A percentile compares a stretch with the other conserved stretches of the same genome.
These are phyloP conservation scores for Pythium scleroteichum DNA, from an alignment of 352 stramenopile species.

Conservation along the genomic window DNA sequence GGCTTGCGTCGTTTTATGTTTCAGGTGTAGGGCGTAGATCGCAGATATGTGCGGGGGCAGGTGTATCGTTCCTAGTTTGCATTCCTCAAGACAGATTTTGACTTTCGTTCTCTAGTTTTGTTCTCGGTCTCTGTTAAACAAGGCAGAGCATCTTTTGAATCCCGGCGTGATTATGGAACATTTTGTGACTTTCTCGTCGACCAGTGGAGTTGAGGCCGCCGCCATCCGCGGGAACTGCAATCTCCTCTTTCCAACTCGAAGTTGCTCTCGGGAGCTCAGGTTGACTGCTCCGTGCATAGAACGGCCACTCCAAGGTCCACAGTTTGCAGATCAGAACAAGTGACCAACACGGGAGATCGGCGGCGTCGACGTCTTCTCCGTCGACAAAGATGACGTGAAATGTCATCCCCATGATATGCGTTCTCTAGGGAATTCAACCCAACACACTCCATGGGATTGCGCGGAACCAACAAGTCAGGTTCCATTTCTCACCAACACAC, in stretches of 20 bases:
- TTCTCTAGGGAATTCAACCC: neutral
- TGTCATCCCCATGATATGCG: neutral
- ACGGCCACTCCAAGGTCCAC: neutral
- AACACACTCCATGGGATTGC: neutral
- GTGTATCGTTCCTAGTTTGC: neutral
- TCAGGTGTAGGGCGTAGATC: conserved; percentile 5
- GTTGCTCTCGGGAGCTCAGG: neutral
- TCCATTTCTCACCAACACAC: conserved; percentile 11
- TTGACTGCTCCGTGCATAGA: neutral
- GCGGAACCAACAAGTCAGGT: conserved; percentile 4
- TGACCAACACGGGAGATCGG: neutral
- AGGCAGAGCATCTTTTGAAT: too few relatives aligned
- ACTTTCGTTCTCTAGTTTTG: neutral
- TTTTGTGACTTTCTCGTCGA: too few relatives aligned
- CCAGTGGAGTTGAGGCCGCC: neutral
- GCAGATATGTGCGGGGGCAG: conserved; percentile 3
- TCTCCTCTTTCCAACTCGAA: neutral
- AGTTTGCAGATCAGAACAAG: too few relatives aligned
- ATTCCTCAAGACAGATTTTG: neutral
- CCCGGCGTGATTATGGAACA: too few relatives aligned
- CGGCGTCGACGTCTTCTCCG: too few relatives aligned
- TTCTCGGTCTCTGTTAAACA: neutral
- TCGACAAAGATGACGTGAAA: neutral
- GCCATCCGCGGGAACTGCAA: neutral
- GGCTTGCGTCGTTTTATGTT: conserved; percentile 1